Evolutionary conservation across 352 stramenopile species (phyloP).

Genomic region (Pythium insidiosum): DNA sequence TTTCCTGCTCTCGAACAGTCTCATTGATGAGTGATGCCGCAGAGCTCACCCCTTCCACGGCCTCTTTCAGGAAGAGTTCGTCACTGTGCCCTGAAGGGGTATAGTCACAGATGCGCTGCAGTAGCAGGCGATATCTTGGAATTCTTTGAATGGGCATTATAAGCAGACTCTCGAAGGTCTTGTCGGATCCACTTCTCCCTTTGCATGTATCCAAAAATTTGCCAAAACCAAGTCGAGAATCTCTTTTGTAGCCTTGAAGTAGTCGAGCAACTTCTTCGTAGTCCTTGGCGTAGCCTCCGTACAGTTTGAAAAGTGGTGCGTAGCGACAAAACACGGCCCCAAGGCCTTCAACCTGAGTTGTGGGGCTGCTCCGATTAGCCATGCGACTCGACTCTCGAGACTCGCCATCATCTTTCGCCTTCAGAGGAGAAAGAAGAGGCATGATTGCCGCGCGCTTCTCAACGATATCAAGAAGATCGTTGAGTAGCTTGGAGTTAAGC

Average conservation of each 20-base stretch:
- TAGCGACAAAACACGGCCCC: constrained; percentile 78
- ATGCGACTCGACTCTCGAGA: constrained; percentile 1
- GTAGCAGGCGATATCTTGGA: constrained; percentile 85
- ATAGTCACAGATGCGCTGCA: constrained; percentile 71
- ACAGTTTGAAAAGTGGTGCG: constrained; percentile 75
- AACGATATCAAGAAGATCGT: constrained; percentile 58
- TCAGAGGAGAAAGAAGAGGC: constrained; percentile 10
- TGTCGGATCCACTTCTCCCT: constrained; percentile 33
- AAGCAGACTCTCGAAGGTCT: constrained; percentile 79
- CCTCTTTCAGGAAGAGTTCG: constrained; percentile 43
- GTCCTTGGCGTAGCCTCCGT: constrained; percentile 77
- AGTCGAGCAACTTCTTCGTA: constrained; percentile 68
- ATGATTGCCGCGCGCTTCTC: constrained; percentile 15
- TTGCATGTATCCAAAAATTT: constrained; percentile 53
- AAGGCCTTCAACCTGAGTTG: constrained; percentile 27
- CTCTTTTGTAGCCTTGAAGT: constrained; percentile 42
- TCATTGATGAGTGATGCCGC: constrained; percentile 79
- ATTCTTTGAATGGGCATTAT: constrained; percentile 92
- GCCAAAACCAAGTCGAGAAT: constrained; percentile 39
- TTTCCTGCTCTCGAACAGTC: constrained; percentile 75
- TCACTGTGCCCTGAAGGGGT: constrained; percentile 57
- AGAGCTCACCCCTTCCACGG: constrained; percentile 44
- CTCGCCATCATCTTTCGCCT: constrained; percentile 1
- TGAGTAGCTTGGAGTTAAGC: constrained; percentile 80
- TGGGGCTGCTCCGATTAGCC: constrained; percentile 1